Conservation (phyloP, 2,329 filamentous ascomycete genomes). For the Xylariales sp. region DNA sequence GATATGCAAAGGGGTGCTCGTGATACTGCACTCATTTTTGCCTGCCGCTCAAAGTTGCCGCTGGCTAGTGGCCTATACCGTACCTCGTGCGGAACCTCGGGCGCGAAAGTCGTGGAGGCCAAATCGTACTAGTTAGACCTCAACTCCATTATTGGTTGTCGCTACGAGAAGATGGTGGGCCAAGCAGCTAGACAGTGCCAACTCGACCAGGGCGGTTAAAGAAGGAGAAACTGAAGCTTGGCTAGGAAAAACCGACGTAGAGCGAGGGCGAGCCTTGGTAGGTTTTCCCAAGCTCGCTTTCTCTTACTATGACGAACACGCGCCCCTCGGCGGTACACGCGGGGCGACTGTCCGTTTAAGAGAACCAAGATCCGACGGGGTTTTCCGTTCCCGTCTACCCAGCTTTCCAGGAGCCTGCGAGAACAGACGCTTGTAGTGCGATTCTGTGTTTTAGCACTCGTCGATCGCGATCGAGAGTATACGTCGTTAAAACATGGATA, state of each 20-base stretch:
- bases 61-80: neutral
- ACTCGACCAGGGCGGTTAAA: conserved; percentile 8
- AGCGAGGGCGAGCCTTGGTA: neutral
- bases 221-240: conserved; percentile 2
- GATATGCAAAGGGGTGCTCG: neutral
- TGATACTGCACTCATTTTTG: conserved; percentile 7
- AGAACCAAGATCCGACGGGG: neutral
- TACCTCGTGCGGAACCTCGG: conserved; percentile 4
- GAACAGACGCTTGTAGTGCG: neutral
- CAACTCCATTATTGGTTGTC: conserved; percentile 21
- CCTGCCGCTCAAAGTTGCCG: conserved; percentile 9
- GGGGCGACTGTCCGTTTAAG: neutral
- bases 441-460: neutral
- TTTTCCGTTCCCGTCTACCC: neutral
- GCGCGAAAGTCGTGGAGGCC: conserved; percentile 6
- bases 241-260: neutral
- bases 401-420: no score
- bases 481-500: neutral
- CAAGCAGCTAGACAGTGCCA: conserved; percentile 14
- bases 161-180: conserved; percentile 9
- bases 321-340: no score
- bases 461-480: neutral
- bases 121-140: conserved; percentile 17
- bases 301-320: neutral
- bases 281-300: neutral